Evolutionary conservation across 805 yeast genomes (phyloP).

Genomic region (Monosporozyma solicola): DNA sequence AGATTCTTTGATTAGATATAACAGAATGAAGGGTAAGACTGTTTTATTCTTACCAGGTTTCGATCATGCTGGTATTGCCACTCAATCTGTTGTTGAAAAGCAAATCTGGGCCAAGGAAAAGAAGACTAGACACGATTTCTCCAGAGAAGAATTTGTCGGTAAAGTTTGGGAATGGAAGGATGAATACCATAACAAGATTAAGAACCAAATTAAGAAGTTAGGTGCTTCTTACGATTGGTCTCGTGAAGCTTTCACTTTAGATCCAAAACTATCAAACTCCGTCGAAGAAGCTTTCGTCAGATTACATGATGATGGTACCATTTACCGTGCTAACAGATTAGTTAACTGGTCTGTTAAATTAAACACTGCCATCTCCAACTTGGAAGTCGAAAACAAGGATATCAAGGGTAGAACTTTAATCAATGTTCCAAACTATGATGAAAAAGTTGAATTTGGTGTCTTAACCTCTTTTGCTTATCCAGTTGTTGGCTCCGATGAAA

Average conservation of each 20-base stretch:
- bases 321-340: constrained; percentile 86
- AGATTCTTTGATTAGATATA: constrained; percentile 84
- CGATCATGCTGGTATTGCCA: constrained; percentile 98
- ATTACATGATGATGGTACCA: constrained; percentile 88
- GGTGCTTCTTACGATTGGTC: constrained; percentile 98
- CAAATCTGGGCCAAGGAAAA: constrained; percentile 82
- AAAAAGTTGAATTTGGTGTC: constrained; percentile 91
- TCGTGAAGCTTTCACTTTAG: constrained; percentile 88
- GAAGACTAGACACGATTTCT: constrained; percentile 88
- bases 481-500: constrained; percentile 70
- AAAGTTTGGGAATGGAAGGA: constrained; percentile 99
- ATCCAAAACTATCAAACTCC: constrained; percentile 65
- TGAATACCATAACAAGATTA: constrained; percentile 79
- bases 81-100: constrained; percentile 97
- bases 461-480: constrained; percentile 91
- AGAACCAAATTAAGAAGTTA: constrained; percentile 69
- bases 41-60: constrained; percentile 91
- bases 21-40: constrained; percentile 96
- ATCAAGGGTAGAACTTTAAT: constrained; percentile 72
- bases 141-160: constrained; percentile 80
- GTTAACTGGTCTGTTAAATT: constrained; percentile 95
- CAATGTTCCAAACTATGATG: constrained; percentile 82
- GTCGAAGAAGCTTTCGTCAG: constrained; percentile 88
- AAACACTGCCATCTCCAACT: constrained; percentile 90
- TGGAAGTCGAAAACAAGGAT: constrained; percentile 92